Conservation (phyloP, 2,329 filamentous ascomycete species). For the Ceratocystis destructans region DNA sequence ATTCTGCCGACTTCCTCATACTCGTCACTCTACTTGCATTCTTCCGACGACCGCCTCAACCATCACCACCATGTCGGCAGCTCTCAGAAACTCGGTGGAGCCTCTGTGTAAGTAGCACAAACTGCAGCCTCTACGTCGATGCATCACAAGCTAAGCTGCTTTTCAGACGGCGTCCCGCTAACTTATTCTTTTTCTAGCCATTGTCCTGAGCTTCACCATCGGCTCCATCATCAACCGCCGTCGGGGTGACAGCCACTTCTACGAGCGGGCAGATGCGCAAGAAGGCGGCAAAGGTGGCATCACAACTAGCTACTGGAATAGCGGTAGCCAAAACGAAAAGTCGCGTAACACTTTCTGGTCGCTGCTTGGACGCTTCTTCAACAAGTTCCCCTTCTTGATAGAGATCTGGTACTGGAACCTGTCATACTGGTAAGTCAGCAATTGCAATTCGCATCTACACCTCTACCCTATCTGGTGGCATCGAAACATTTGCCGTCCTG, state of each 20-base stretch:
- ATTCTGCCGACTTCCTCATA: not conserved
- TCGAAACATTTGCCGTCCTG: not conserved
- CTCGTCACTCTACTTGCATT: not conserved
- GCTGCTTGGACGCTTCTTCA: conserved; percentile 25
- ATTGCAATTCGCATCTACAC: not conserved
- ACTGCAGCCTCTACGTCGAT: not conserved
- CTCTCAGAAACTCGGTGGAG: conserved; percentile 15
- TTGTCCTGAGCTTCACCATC: conserved; percentile 14
- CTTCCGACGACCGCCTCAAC: not conserved
- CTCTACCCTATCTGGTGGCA: not conserved
- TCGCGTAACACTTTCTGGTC: conserved; percentile 19
- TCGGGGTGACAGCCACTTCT: conserved; percentile 11
- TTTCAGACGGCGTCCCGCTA: not conserved
- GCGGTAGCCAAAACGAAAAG: conserved; percentile 11
- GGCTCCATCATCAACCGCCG: conserved; percentile 16
- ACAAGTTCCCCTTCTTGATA: conserved; percentile 25
- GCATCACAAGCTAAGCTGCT: not conserved
- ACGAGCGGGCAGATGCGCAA: conserved; percentile 4
- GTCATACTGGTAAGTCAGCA: conserved; percentile 26
- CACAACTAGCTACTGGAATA: conserved; percentile 15
- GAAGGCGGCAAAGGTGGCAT: conserved; percentile 12
- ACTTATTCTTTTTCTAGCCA: conserved; percentile 6
- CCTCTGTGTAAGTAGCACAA: conserved; percentile 14
- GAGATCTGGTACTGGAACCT: conserved; percentile 30
- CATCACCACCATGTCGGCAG: conserved; percentile 10